phyloP scores from a whole-genome alignment of 2,329 filamentous ascomycete genomes.

The Hypoxylon sp. region DNA sequence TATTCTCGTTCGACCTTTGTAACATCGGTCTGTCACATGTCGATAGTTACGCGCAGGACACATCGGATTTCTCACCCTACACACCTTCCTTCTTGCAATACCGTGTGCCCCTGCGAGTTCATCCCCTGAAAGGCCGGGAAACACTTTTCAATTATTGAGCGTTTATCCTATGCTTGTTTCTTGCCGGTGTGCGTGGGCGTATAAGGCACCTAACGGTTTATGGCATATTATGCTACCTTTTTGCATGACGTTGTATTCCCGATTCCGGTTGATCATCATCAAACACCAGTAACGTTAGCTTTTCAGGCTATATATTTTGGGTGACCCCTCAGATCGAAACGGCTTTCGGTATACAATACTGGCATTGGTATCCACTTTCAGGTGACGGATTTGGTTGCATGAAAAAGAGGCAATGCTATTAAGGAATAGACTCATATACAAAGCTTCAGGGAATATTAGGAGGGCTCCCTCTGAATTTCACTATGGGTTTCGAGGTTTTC shows the following conservation, averaged over 20 bases:
- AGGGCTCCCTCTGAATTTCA: not conserved
- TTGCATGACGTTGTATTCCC: constrained; percentile 5
- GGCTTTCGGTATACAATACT: not conserved
- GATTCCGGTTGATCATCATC: constrained; percentile 15
- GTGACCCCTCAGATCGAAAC: not conserved
- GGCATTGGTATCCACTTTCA: not conserved
- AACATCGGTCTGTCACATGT: constrained; percentile 14
- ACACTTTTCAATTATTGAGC: constrained; percentile 2
- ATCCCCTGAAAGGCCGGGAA: not conserved
- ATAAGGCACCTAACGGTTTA: not conserved
- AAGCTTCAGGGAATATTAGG: not conserved
- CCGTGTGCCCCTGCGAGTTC: not conserved
- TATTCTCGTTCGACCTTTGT: constrained; percentile 11
- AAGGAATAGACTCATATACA: constrained; percentile 7
- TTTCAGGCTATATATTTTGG: not conserved
- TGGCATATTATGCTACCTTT: not conserved
- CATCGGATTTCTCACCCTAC: not conserved
- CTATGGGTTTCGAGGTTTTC: not conserved
- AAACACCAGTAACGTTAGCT: not conserved
- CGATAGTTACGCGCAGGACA: not conserved
- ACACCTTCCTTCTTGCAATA: not conserved
- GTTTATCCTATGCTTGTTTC: constrained; percentile 3
- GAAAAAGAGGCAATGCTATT: not conserved
- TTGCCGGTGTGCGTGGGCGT: not conserved
- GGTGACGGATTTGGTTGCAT: not conserved